Evolutionary conservation across 108 stramenopile genomes (phyloP).

Genomic region (Skeletonema marinoi): DNA sequence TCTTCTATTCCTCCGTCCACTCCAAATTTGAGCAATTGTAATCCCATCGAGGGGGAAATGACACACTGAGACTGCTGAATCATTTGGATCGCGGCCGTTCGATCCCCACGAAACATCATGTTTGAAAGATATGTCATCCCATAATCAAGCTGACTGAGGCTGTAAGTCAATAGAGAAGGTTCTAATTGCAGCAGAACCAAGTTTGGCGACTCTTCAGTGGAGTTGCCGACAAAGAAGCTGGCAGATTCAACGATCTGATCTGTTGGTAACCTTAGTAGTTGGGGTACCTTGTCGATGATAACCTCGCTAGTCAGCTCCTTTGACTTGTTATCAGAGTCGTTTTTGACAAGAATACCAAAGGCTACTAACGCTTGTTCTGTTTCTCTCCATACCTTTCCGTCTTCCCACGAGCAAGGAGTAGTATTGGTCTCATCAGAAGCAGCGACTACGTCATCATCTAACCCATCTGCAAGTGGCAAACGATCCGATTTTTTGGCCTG

Average conservation of each 20-base stretch:
- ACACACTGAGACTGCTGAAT: constrained; percentile 18
- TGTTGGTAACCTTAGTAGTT: constrained; percentile 34
- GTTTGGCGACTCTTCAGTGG: neutral
- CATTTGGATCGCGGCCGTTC: constrained; percentile 15
- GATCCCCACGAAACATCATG: constrained; percentile 39
- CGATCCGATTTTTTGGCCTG: constrained; percentile 18
- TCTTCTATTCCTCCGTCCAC: constrained; percentile 43
- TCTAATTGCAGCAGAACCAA: constrained; percentile 19
- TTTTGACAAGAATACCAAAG: constrained; percentile 12
- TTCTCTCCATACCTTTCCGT: constrained; percentile 27
- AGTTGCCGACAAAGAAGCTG: constrained; percentile 17
- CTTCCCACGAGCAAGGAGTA: constrained; percentile 4
- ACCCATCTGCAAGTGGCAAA: constrained; percentile 22
- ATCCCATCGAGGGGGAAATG: constrained; percentile 21
- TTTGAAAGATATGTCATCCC: constrained; percentile 31
- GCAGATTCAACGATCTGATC: constrained; percentile 25
- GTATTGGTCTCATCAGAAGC: neutral
- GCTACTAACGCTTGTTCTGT: constrained; percentile 23
- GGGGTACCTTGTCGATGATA: constrained; percentile 24
- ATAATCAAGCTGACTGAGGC: constrained; percentile 24
- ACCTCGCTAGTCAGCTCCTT: constrained; percentile 5
- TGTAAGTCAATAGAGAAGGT: constrained; percentile 39
- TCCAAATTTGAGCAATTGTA: constrained; percentile 20
- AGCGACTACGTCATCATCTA: neutral
- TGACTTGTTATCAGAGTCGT: neutral